These are phyloP conservation scores for Hippophae tibetana DNA, from an alignment of 306 rosid species.

Conservation along the genomic window DNA sequence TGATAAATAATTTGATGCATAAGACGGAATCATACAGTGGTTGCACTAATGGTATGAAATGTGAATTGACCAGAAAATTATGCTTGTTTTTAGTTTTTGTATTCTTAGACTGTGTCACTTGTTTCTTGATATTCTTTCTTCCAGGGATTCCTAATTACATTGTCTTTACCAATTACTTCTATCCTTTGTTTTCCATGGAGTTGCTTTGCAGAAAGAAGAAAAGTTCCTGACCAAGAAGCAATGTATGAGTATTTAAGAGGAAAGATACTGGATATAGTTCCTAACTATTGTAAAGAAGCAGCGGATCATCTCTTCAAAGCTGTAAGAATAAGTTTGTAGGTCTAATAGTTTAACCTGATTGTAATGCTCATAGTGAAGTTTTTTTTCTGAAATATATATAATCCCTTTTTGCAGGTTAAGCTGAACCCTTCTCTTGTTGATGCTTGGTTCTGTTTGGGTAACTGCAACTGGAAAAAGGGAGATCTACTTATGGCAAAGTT, in stretches of 20 bases:
- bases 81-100: neutral
- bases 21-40: neutral
- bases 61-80: neutral
- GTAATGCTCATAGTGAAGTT: constrained; percentile 20
- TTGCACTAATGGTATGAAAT: neutral
- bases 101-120: neutral
- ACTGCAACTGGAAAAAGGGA: constrained; percentile 96
- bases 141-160: neutral
- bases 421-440: constrained; percentile 88
- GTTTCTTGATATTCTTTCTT: neutral
- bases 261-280: constrained; percentile 64
- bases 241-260: constrained; percentile 73
- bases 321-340: constrained; percentile 29
- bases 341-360: constrained; percentile 9
- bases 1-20: neutral
- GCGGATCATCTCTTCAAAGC: constrained; percentile 93
- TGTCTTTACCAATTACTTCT: neutral
- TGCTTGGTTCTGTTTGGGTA: constrained; percentile 96
- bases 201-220: constrained; percentile 51
- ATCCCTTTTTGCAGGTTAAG: constrained; percentile 60
- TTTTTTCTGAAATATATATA: constrained; percentile 5
- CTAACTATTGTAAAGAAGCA: constrained; percentile 79
- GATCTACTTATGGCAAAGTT: constrained; percentile 72
- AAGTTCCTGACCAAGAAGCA: constrained; percentile 56
- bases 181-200: neutral